Evolutionary conservation across 2,329 filamentous ascomycete genomes (phyloP).

Genomic region (Fusarium stilboides): DNA sequence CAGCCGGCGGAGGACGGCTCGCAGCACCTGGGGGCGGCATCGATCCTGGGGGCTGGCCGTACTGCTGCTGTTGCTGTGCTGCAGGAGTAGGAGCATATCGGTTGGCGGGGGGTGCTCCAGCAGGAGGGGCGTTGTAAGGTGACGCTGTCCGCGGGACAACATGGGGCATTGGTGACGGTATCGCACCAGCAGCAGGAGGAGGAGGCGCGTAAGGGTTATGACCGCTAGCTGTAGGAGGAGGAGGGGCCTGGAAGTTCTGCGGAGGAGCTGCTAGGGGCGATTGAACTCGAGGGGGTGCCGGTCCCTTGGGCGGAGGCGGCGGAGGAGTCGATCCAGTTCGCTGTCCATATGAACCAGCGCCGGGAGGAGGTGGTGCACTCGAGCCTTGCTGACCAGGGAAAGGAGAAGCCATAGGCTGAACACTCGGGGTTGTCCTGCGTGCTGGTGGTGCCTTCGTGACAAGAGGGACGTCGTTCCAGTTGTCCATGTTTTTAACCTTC

Average conservation of each 20-base stretch:
- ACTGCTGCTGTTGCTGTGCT: constrained; percentile 63
- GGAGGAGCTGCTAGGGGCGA: constrained; percentile 77
- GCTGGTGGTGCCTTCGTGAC: constrained; percentile 79
- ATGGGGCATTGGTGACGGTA: constrained; percentile 69
- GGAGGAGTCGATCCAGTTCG: constrained; percentile 79
- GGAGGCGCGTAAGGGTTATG: constrained; percentile 67
- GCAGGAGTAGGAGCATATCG: constrained; percentile 81
- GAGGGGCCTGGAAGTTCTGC: constrained; percentile 60
- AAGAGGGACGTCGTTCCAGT: constrained; percentile 96
- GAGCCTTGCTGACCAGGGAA: constrained; percentile 77
- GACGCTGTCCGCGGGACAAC: constrained; percentile 82
- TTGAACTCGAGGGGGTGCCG: constrained; percentile 77
- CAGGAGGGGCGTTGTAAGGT: constrained; percentile 87
- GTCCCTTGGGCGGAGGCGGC: constrained; percentile 87
- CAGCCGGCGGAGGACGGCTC: constrained; percentile 64
- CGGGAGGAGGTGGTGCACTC: constrained; percentile 68
- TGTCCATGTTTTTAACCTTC: constrained; percentile 78
- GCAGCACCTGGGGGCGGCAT: constrained; percentile 59
- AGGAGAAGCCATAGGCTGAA: constrained; percentile 79
- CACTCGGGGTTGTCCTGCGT: constrained; percentile 81
- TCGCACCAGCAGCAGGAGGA: constrained; percentile 76
- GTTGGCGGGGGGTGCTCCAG: constrained; percentile 77
- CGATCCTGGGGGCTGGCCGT: constrained; percentile 60
- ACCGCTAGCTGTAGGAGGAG: constrained; percentile 73
- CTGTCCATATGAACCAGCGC: constrained; percentile 68